Percentiles rank a stretch among this genome's conserved stretches.
These are phyloP conservation scores for Fraxinus albicans DNA, from an alignment of 305 asterid genomes.

Conservation along the genomic window DNA sequence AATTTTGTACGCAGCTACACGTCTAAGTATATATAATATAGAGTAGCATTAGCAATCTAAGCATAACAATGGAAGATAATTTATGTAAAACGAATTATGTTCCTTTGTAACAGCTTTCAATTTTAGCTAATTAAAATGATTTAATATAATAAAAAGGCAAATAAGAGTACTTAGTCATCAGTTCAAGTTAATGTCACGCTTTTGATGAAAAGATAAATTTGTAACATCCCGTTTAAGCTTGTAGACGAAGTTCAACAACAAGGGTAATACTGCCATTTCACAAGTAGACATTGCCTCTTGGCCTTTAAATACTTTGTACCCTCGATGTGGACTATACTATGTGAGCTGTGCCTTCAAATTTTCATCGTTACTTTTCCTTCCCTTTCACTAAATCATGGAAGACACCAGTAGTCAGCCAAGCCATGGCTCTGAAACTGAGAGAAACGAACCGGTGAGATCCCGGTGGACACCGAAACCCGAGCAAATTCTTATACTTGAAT, in stretches of 20 bases:
- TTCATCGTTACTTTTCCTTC: not conserved
- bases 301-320: not conserved
- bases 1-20: not conserved
- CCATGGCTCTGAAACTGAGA: conserved; percentile 19
- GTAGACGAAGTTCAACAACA: not conserved
- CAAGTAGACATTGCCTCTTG: not conserved
- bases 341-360: not conserved
- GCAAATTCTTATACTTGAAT: conserved; percentile 68
- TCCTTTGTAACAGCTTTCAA: too few species aligned
- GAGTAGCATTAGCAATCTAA: not conserved
- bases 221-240: not conserved
- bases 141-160: not conserved
- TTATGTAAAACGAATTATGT: not conserved
- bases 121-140: not conserved
- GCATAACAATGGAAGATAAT: not conserved
- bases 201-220: not conserved
- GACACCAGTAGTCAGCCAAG: conserved; percentile 16
- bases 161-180: not conserved
- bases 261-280: conserved; percentile 2
- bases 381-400: conserved; percentile 32
- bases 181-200: not conserved
- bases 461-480: conserved; percentile 84
- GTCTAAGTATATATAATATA: too few species aligned
- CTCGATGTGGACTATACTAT: conserved; percentile 13
- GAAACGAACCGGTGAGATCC: conserved; percentile 43